Conservation (phyloP, 345 rosid genomes). For the Erucastrum elatum region DNA sequence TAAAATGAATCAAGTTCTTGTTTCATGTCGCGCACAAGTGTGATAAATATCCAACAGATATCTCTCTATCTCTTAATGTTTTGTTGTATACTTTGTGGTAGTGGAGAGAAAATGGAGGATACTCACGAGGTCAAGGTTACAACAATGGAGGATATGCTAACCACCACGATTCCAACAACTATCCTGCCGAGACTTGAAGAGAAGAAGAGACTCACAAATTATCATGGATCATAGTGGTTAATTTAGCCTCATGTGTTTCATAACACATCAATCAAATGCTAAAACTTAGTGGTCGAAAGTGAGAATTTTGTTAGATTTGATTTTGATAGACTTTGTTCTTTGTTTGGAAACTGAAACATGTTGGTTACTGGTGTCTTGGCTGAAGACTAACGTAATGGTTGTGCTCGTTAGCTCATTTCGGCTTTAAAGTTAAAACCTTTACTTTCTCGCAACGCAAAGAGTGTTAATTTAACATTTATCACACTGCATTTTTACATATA, state of each 20-base stretch:
- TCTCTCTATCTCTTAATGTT: background rate
- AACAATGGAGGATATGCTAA: constrained; percentile 62
- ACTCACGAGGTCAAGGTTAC: constrained; percentile 66
- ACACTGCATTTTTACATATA: no score
- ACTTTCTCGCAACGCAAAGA: no score
- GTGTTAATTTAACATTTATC: no score
- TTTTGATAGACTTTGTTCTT: constrained; percentile 24
- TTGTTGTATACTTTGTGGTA: constrained; percentile 36
- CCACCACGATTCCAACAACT: constrained; percentile 36
- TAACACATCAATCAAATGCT: constrained; percentile 5
- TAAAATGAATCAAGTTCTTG: background rate
- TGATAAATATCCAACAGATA: background rate
- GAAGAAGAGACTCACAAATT: constrained; percentile 7
- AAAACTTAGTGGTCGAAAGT: constrained; percentile 24
- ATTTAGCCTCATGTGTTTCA: constrained; percentile 14
- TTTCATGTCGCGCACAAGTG: background rate
- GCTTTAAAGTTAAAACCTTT: background rate
- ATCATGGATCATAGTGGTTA: constrained; percentile 9
- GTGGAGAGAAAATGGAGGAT: constrained; percentile 84
- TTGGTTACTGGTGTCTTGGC: constrained; percentile 33
- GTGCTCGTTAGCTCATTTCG: constrained; percentile 21
- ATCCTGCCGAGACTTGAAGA: constrained; percentile 23
- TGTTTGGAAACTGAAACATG: background rate
- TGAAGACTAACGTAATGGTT: constrained; percentile 20
- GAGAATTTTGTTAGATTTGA: constrained; percentile 35